A percentile compares a stretch with the other conserved stretches of the same genome.
phyloP scores from a whole-genome alignment of 768 basidiomycete species.

The Amanita molliuscula region DNA sequence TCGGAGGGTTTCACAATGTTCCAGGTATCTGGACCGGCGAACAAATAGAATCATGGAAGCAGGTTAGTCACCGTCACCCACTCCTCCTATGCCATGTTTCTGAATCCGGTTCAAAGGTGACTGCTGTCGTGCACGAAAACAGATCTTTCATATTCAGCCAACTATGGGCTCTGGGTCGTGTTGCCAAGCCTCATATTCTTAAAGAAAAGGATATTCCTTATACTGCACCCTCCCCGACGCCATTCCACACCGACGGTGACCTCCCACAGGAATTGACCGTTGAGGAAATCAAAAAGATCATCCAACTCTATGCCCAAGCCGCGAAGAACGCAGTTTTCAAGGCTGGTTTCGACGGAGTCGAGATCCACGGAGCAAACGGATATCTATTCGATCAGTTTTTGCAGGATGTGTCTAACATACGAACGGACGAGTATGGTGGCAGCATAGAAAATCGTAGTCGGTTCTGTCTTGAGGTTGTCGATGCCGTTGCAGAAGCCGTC shows the following conservation, averaged over 20 bases:
- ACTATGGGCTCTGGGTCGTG: constrained; percentile 46
- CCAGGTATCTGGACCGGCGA: constrained; percentile 50
- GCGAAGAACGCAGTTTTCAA: constrained; percentile 41
- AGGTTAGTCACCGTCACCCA: constrained; percentile 14
- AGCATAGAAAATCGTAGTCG: constrained; percentile 47
- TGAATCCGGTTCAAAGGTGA: no score
- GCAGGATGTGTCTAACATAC: constrained; percentile 42
- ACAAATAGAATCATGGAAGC: constrained; percentile 40
- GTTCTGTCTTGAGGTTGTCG: constrained; percentile 43
- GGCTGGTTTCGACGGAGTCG: constrained; percentile 62
- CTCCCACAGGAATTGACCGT: constrained; percentile 32
- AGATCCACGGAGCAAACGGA: constrained; percentile 36
- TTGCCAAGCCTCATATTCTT: constrained; percentile 22
- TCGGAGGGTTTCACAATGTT: constrained; percentile 30
- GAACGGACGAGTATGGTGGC: constrained; percentile 63
- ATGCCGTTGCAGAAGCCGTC: constrained; percentile 20
- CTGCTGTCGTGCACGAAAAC: neutral
- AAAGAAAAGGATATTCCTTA: constrained; percentile 23
- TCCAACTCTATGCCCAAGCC: constrained; percentile 38
- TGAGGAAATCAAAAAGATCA: constrained; percentile 39
- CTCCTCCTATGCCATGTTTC: neutral
- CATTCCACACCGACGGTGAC: neutral
- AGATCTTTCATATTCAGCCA: constrained; percentile 39
- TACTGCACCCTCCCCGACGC: constrained; percentile 23
- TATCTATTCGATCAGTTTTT: constrained; percentile 54